These are phyloP conservation scores for Albugo laibachii DNA, from an alignment of 352 stramenopile species.

Conservation along the genomic window DNA sequence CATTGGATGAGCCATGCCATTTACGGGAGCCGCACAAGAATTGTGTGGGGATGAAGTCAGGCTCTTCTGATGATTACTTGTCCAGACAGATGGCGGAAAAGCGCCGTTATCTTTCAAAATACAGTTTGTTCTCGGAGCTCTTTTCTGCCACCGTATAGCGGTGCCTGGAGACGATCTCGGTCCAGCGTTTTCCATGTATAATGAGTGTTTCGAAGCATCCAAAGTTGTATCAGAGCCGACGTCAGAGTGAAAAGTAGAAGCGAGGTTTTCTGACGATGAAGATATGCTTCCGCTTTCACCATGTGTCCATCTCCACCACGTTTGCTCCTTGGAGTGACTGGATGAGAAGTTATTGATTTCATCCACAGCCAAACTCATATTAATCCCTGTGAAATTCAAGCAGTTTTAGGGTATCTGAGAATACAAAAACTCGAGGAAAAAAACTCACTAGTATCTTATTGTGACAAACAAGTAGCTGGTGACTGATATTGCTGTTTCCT, in stretches of 20 bases:
- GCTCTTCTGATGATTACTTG: neutral
- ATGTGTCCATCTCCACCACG: conserved; percentile 62
- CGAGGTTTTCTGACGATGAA: conserved; percentile 19
- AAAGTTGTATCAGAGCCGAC: neutral
- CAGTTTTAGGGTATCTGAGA: too few relatives aligned
- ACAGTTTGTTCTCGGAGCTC: neutral
- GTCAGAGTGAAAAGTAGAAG: neutral
- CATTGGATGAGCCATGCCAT: neutral
- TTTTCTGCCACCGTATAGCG: neutral
- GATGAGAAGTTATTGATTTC: too few relatives aligned
- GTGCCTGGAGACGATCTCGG: neutral
- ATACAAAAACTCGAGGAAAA: too few relatives aligned
- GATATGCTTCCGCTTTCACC: conserved; percentile 45
- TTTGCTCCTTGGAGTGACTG: too few relatives aligned
- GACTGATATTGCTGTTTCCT: too few relatives aligned
- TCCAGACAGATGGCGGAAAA: neutral
- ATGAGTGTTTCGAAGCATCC: neutral
- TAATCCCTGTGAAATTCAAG: too few relatives aligned
- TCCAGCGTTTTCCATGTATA: too few relatives aligned
- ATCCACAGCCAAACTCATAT: too few relatives aligned
- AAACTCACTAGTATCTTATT: too few relatives aligned
- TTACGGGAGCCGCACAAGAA: neutral
- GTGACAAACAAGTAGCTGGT: too few relatives aligned
- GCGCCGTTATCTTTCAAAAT: neutral
- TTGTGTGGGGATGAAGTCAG: neutral